Evolutionary conservation across 2,329 filamentous ascomycete species (phyloP).

Genomic region (Trichoderma koningii): DNA sequence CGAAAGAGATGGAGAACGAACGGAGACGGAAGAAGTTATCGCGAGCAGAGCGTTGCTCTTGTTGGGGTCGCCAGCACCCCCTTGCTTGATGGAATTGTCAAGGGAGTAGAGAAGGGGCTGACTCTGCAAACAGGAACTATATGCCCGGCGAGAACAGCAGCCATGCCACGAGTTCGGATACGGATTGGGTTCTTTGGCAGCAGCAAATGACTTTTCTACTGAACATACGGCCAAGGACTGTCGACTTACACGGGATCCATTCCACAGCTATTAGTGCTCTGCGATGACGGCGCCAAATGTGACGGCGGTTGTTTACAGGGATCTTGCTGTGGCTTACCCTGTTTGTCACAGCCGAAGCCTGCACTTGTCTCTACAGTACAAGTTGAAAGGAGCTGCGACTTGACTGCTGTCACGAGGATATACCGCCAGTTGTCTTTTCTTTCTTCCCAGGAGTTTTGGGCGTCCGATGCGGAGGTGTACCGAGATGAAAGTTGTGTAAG

Average conservation of each 20-base stretch:
- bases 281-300: constrained; percentile 15
- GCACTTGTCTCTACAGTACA: too few species aligned
- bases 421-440: neutral
- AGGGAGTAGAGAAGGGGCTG: too few species aligned
- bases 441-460: neutral
- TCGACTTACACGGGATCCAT: constrained; percentile 5
- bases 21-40: neutral
- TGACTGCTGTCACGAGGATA: too few species aligned
- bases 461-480: too few species aligned
- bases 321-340: neutral
- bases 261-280: neutral
- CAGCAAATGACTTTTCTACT: neutral
- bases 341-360: constrained; percentile 3
- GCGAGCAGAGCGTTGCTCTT: neutral
- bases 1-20: neutral
- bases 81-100: neutral
- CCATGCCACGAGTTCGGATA: too few species aligned
- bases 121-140: too few species aligned
- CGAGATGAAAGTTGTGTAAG: constrained; percentile 11
- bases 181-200: neutral
- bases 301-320: constrained; percentile 15
- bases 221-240: neutral
- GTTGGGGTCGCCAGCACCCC: neutral
- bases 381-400: too few species aligned
- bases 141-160: too few species aligned